phyloP scores from a whole-genome alignment of 2,329 filamentous ascomycete genomes.

The Teratosphaeria gauchensis region DNA sequence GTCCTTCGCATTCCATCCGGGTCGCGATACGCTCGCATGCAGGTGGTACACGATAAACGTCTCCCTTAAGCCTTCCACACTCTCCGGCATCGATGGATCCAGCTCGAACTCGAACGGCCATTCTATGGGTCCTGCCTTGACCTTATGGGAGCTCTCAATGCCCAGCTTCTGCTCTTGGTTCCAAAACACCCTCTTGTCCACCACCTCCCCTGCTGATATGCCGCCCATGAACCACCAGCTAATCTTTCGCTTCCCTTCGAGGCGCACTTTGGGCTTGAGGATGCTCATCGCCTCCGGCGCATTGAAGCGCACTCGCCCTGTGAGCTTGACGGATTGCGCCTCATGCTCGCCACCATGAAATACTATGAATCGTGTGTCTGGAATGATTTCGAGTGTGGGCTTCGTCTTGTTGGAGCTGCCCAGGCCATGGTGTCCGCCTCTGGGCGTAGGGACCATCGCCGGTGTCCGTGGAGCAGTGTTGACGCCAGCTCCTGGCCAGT shows the following conservation, averaged over 20 bases:
- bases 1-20: constrained; percentile 79
- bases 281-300: constrained; percentile 40
- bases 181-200: constrained; percentile 39
- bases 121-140: constrained; percentile 40
- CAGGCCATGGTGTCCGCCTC: constrained; percentile 6
- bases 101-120: constrained; percentile 43
- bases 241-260: constrained; percentile 41
- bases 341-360: constrained; percentile 41
- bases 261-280: constrained; percentile 35
- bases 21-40: constrained; percentile 74
- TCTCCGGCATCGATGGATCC: constrained; percentile 55
- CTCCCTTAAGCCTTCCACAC: constrained; percentile 78
- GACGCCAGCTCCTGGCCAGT: constrained; percentile 7
- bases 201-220: constrained; percentile 30
- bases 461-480: constrained; percentile 6
- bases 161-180: constrained; percentile 36
- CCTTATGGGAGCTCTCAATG: constrained; percentile 38
- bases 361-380: constrained; percentile 39
- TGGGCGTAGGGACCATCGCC: constrained; percentile 22
- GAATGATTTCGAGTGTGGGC: constrained; percentile 35
- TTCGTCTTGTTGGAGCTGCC: constrained; percentile 8
- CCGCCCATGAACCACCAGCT: constrained; percentile 29
- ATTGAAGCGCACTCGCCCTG: constrained; percentile 37
- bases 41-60: constrained; percentile 84
- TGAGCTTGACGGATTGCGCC: constrained; percentile 35